Evolutionary conservation across 2,329 filamentous ascomycete genomes (phyloP).

Genomic region (Albophoma yamanashiensis): DNA sequence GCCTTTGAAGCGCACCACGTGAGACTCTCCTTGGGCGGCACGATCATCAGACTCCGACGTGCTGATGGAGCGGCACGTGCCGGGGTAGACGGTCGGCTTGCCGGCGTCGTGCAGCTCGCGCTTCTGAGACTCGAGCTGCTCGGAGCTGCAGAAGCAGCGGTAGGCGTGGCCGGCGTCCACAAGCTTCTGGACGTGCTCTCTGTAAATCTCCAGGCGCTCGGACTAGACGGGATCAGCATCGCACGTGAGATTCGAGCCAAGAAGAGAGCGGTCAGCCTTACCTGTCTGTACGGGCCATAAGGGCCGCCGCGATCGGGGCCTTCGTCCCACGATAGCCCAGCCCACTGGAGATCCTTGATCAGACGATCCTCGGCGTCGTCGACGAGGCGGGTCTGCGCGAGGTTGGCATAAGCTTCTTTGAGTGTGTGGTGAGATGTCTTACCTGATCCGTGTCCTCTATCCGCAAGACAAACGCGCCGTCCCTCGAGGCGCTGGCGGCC

Average conservation of each 20-base stretch:
- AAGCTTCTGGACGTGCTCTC: constrained; percentile 56
- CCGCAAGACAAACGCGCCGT: constrained; percentile 80
- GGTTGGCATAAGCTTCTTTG: neutral
- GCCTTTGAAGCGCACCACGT: constrained; percentile 69
- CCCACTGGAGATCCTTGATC: constrained; percentile 76
- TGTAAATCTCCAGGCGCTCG: constrained; percentile 65
- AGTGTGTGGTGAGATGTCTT: constrained; percentile 12
- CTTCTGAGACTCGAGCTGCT: constrained; percentile 58
- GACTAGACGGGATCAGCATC: constrained; percentile 43
- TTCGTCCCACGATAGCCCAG: constrained; percentile 88
- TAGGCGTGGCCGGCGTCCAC: constrained; percentile 68
- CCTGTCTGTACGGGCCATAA: constrained; percentile 78
- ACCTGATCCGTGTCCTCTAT: constrained; percentile 95
- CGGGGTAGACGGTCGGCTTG: constrained; percentile 35
- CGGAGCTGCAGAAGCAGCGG: constrained; percentile 79
- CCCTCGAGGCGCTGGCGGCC: constrained; percentile 67
- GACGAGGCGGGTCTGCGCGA: constrained; percentile 63
- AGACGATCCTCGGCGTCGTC: constrained; percentile 67
- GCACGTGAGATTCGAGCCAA: neutral
- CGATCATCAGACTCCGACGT: constrained; percentile 58
- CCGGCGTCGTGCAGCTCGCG: constrained; percentile 45
- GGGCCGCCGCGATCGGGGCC: constrained; percentile 74
- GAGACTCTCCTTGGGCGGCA: constrained; percentile 55
- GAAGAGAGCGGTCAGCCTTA: constrained; percentile 23
- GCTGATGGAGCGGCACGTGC: constrained; percentile 61